Base-by-base conservation (phyloP, 306 rosid species). In the Casuarina equisetifolia region DNA sequence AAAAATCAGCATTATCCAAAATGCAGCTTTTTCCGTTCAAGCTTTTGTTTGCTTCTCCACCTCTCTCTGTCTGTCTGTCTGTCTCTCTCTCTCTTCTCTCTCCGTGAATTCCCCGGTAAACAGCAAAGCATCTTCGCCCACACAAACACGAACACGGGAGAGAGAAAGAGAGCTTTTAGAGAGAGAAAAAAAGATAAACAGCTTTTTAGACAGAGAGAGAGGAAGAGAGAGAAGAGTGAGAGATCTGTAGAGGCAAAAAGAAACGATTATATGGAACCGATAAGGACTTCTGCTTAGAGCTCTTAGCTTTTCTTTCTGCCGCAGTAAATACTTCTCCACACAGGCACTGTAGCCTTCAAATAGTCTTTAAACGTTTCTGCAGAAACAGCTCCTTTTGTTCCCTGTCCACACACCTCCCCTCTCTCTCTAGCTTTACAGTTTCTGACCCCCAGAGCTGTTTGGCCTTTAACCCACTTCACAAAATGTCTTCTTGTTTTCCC, bases 231-330 rank as follows among this genome's bases (percentile, higher is more conserved):
- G 8, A 45, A 1, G 39, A 43, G 76, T 39, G 70, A 19, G 10
- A 19, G 36, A 15, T 71, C 35, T 40, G 54, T 15, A 74, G 52
- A 51, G 49, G 75, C 36, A 76, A 49, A 38, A 16, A 67, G 75
- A 57, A 87, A 78, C 81, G 86, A 85, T 81, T 78, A 20, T 74
- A 74, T 79, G 89, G 88, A 89, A 82, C 67, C 81, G 97, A 91
- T 88, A 88, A 84, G 90, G 91, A 88, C 92, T 75, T 78, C 67
- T 88, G 94, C 89, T 72, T 76, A 59, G 81, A 76, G 78, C 3
- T 5, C 19, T 50, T 40, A 11, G 20, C 45, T 13, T 50, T 53
- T 71, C 44, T 49, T 25, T 74, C 51, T 69, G 64, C 54, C 63
- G 85, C 9, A 82, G 83, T 72, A 77, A 84, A 72, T 80, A 74